These are phyloP conservation scores for Syzygium grande DNA, from an alignment of 345 rosid species.

Conservation along the genomic window DNA sequence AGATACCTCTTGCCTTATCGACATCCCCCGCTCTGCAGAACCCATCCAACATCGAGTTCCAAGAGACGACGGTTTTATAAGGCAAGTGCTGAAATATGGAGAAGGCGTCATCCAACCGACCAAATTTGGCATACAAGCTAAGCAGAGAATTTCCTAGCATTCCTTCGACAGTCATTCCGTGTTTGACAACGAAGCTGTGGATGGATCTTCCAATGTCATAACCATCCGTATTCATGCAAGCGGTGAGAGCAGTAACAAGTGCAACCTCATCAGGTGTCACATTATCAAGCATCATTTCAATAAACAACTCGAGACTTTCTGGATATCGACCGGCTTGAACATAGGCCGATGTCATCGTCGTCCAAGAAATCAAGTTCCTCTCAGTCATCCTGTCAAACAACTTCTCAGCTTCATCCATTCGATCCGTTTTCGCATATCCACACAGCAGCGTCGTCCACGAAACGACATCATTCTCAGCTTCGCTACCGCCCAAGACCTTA, in stretches of 20 bases:
- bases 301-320: not conserved
- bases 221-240: not conserved
- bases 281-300: not conserved
- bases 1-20: not conserved
- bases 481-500: not conserved
- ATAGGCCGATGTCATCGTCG: not conserved
- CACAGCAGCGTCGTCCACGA: not conserved
- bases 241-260: not conserved
- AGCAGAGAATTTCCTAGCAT: slow-evolving; percentile 13
- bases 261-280: slow-evolving; percentile 2
- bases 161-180: slow-evolving; percentile 1
- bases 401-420: not conserved
- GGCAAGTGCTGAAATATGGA: slow-evolving; percentile 9
- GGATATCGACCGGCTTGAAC: not conserved
- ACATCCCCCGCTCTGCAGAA: slow-evolving; percentile 7
- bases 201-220: not conserved
- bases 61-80: slow-evolving; percentile 1
- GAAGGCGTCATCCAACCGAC: not conserved
- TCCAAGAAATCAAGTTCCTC: slow-evolving; percentile 4
- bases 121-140: not conserved
- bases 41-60: slow-evolving; percentile 20
- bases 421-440: not conserved
- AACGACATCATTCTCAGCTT: not conserved
- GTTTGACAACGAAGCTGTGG: not conserved
- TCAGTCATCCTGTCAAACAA: not conserved